Evolutionary conservation across 2,329 filamentous ascomycete species (phyloP).

Genomic region (Curvularia spicifera): DNA sequence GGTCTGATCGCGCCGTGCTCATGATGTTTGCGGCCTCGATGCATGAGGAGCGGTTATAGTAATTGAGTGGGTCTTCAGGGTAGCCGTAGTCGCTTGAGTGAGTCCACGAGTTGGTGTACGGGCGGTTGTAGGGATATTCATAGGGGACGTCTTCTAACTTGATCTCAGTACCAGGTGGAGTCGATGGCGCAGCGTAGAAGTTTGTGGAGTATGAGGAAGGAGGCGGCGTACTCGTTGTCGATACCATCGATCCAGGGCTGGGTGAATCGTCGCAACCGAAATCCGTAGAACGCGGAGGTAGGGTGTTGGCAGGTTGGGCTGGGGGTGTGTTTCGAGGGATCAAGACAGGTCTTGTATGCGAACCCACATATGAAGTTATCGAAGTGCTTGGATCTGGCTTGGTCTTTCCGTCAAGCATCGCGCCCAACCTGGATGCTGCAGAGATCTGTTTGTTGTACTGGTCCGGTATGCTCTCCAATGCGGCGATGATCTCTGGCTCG

Average conservation of each 20-base stretch:
- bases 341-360: slow-evolving; percentile 21
- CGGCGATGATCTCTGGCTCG: slow-evolving; percentile 59
- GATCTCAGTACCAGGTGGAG: slow-evolving; percentile 29
- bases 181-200: slow-evolving; percentile 31
- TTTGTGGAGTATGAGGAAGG: slow-evolving; percentile 30
- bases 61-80: slow-evolving; percentile 21
- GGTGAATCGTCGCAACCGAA: slow-evolving; percentile 37
- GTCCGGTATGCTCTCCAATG: slow-evolving; percentile 34
- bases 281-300: slow-evolving; percentile 28
- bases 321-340: slow-evolving; percentile 28
- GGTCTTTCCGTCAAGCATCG: slow-evolving; percentile 42
- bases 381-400: slow-evolving; percentile 29
- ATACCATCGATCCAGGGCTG: slow-evolving; percentile 43
- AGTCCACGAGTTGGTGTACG: slow-evolving; percentile 31
- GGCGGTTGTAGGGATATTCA: slow-evolving; percentile 34
- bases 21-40: slow-evolving; percentile 55
- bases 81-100: slow-evolving; percentile 29
- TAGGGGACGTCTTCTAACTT: slow-evolving; percentile 35
- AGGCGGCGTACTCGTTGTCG: slow-evolving; percentile 42
- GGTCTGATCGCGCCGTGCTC: slow-evolving; percentile 51
- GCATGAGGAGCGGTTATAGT: slow-evolving; percentile 45
- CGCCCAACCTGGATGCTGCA: slow-evolving; percentile 33
- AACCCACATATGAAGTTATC: slow-evolving; percentile 27
- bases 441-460: slow-evolving; percentile 38
- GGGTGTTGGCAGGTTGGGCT: slow-evolving; percentile 32